Base-by-base conservation (phyloP, 2,329 filamentous ascomycete genomes). In the Cladobotryum mycophilum region DNA sequence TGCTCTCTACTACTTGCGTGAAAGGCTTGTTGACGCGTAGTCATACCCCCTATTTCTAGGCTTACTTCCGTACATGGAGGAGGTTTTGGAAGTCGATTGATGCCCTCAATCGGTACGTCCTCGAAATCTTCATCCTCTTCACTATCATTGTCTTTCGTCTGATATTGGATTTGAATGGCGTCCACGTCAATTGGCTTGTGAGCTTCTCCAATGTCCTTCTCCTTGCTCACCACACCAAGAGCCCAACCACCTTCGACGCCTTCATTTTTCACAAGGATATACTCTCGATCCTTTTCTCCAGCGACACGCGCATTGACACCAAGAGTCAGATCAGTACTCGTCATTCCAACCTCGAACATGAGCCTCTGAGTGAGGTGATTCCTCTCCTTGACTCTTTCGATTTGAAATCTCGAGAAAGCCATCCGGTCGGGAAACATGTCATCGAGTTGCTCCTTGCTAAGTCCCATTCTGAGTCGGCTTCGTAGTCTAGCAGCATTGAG, bases 361-460 rank as follows among this genome's bases (percentile, higher is more conserved):
- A 99, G 73, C 37, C 92, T 80, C 65, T 99, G 93, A 0, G 95
- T 99, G 30, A 99, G 77, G 55, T 96, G 88, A 61, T 99, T 99
- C 45, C 95, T 79, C 70, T 99, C 92, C 58, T 80, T 82, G 11
- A 97, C 95, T 52, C 93, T 78, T 64, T 97, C 93, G 52, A 99
- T 96, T 68, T 99, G 93, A 63, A 99, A 99, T 54, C 79, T 86
- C 1, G 91, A 96, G 64, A 99, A 99, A 1, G 86, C 93, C 90
- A 99, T 96, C 22, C 93, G 83, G 65, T 99, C 87, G 0, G 93
- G 92, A 65, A 99, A 99, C 93, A 99, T 99, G 42, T 78, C 81
- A 58, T 97, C 91, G 13, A 99, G 71, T 68, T 99, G 93, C 57
- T 99, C 92, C 68, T 97, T 97, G 51, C 89, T 95, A 60, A 96